A percentile compares a stretch with the other conserved stretches of the same genome.
Evolutionary conservation across 345 rosid species (phyloP).

Genomic region (Citrus cavaleriei): DNA sequence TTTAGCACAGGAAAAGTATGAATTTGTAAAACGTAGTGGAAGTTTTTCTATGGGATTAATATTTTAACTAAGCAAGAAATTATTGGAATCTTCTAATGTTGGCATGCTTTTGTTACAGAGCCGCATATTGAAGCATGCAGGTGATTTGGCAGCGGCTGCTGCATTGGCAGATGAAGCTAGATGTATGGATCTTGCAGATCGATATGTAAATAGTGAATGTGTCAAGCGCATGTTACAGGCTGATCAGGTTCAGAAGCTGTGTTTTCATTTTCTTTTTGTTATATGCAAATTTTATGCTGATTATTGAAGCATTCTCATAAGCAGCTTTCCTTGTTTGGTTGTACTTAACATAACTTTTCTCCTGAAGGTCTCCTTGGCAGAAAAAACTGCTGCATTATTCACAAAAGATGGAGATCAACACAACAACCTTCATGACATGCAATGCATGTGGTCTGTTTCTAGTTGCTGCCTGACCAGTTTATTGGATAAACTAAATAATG

Average conservation of each 20-base stretch:
- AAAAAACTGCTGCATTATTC: constrained; percentile 87
- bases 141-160: constrained; percentile 86
- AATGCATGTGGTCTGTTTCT: constrained; percentile 94
- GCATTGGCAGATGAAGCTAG: constrained; percentile 99
- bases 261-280: neutral
- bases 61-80: neutral
- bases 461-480: constrained; percentile 13
- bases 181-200: constrained; percentile 98
- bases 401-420: constrained; percentile 98
- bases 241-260: constrained; percentile 68
- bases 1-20: neutral
- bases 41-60: neutral
- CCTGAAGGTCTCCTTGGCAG: constrained; percentile 81
- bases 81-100: neutral
- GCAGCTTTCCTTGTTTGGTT: neutral
- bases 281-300: neutral
- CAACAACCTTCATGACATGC: constrained; percentile 99
- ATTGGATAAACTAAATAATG: constrained; percentile 8
- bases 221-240: constrained; percentile 99
- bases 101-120: constrained; percentile 50
- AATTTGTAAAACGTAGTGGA: neutral
- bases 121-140: constrained; percentile 96
- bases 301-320: neutral
- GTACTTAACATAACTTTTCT: constrained; percentile 13
- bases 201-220: constrained; percentile 91